Base-by-base conservation (phyloP, 139 green algal species). In the Ostreobium quekettii region DNA sequence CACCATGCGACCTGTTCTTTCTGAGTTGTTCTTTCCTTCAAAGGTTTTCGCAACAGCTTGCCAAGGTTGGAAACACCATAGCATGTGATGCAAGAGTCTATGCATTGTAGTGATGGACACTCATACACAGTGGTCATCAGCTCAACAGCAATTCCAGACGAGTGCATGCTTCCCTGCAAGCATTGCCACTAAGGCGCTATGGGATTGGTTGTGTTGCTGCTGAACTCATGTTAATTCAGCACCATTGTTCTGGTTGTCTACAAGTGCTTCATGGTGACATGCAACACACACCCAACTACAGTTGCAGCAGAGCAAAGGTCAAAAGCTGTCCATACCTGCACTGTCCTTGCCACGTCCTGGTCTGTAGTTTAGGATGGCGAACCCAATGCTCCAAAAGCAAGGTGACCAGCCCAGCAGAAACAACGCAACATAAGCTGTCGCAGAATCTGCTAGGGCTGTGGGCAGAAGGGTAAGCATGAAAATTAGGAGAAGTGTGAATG, bases 331-430 rank as follows among this genome's bases (percentile, higher is more conserved):
- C 8, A 35, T 37, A 35, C 28, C 15, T 7, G 15, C 53, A 7
- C 15, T 19, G 53, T 29, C 53, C 53, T 7, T 31, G 15, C n/a
- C n/a, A n/a, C n/a, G n/a, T n/a, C n/a, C n/a, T n/a, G 15, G 6
- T 6, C 32, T 47, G 8, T 65, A 4, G 8, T 11, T 32, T 6
- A n/a, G 4, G 58, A 65, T 53, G 15, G 15, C 19, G 24, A 35
- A 42, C 29, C 58, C 58, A 8, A 65, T 4, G 6, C 26, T 39
- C 58, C 58, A 65, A 35, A 65, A 65, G n/a, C 42, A 42, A 11
- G 58, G 58, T 11, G 22, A 46, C 58, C 58, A 65, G 22, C n/a
- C 58, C 42, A 65, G 15, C 4, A 65, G 4, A 35, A 15, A 65
- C 15, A 65, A 65, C 29, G 58, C 58, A 7, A 65, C 28, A 11